Base-by-base conservation (phyloP, 768 basidiomycete genomes). In the Termitomyces sp. region DNA sequence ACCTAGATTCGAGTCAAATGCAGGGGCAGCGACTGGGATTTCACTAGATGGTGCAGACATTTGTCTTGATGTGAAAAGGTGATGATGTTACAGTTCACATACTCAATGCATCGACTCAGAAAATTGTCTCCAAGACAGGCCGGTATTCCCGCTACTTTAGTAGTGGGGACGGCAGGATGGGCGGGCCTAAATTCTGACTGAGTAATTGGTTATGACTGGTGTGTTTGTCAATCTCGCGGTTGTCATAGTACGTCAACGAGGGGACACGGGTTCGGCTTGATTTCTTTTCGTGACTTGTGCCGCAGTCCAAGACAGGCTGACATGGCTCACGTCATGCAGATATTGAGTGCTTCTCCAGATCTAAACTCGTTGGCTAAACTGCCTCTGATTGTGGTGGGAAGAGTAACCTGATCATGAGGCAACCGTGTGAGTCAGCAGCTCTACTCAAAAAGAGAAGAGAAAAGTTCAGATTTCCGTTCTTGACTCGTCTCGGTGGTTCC, bases 1-100 rank as follows among this genome's bases (percentile, higher is more conserved):
- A 0, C 93, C 94, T 0, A 98, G 77, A 66, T 98, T 98, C 4
- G 94, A 90, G 0, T 96, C 96, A 1, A 98, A 70, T 0, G 92
- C 92, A 36, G 98, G 79, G 10, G 85, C 85, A 10, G 86, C 85
- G 3, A 78, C 88, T 20, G 16, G n/a, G 5, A 10, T 32, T 6
- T 18, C 24, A 3, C 14, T 24, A 2, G 44, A 26, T 32, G 2
- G 16, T 53, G 2, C 24, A 26, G 52, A 22, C 57, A 53, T 53
- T 14, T 35, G 24, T 1, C 12, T 40, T 47, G n/a, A n/a, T n/a
- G 2, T 30, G 3, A 2, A 8, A n/a, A 33, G 5, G 26, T 30
- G 30, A 13, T 43, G 20, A n/a, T 28, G 40, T 6, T 24, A n/a
- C 14, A 20, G 42, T 42, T 30, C 10, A 12, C 4, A 38, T 3